Conservation (phyloP, 2,329 filamentous ascomycete genomes). For the Colletotrichum sp. region DNA sequence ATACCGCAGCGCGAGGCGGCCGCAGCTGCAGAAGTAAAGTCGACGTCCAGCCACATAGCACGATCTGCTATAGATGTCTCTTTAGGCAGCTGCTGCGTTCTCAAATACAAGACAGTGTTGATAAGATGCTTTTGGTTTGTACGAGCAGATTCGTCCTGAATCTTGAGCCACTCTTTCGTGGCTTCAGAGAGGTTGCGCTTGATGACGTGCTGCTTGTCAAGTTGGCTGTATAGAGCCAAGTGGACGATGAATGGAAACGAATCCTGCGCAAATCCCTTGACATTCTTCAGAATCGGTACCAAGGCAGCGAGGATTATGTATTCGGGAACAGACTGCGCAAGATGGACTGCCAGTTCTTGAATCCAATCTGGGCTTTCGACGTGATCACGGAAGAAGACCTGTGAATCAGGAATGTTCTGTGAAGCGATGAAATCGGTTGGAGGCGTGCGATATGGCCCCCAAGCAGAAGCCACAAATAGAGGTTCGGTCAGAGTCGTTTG, state of each 20-base stretch:
- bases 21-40: constrained; percentile 71
- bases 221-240: constrained; percentile 73
- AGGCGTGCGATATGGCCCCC: constrained; percentile 60
- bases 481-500: constrained; percentile 56
- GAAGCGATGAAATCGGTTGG: constrained; percentile 49
- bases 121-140: constrained; percentile 74
- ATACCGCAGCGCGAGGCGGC: constrained; percentile 82
- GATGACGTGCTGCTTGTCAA: constrained; percentile 63
- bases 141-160: constrained; percentile 33
- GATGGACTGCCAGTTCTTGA: constrained; percentile 61
- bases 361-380: constrained; percentile 64
- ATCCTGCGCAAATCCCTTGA: constrained; percentile 73
- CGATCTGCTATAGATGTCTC: constrained; percentile 83
- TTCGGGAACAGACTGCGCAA: constrained; percentile 63
- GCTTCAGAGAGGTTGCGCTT: constrained; percentile 70
- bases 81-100: constrained; percentile 75
- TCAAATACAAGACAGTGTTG: constrained; percentile 84
- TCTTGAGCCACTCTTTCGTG: constrained; percentile 67
- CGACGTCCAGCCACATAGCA: constrained; percentile 83
- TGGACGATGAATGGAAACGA: constrained; percentile 87
- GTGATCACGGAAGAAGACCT: constrained; percentile 39
- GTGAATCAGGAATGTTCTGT: constrained; percentile 27
- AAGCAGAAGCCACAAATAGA: constrained; percentile 59
- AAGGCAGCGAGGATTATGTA: constrained; percentile 75
- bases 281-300: constrained; percentile 66